phyloP scores from a whole-genome alignment of 2,329 filamentous ascomycete species.

The Ophiostoma ulmi region DNA sequence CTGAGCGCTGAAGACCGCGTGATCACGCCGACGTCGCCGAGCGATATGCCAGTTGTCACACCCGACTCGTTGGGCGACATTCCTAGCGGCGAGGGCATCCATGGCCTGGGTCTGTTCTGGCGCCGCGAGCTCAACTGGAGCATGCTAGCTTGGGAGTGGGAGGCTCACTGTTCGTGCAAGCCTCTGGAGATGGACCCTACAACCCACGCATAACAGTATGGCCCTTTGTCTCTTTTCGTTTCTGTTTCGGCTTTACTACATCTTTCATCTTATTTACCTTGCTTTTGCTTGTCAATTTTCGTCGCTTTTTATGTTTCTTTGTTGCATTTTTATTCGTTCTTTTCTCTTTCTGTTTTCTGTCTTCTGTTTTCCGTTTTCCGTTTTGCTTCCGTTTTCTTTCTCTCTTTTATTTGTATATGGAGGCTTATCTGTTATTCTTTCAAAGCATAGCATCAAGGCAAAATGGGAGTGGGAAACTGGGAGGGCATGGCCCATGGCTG shows the following conservation, averaged over 20 bases:
- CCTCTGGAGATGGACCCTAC: constrained; percentile 28
- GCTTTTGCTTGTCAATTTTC: neutral
- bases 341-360: neutral
- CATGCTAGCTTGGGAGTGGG: constrained; percentile 74
- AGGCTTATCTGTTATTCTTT: constrained; percentile 5
- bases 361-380: neutral
- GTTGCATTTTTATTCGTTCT: neutral
- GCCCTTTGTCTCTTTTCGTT: neutral
- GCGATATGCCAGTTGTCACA: neutral
- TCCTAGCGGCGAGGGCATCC: constrained; percentile 32
- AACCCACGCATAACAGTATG: constrained; percentile 26
- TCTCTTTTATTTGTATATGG: neutral
- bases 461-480: neutral
- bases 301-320: neutral
- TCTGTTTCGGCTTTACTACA: neutral
- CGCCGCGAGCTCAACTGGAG: constrained; percentile 81
- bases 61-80: neutral
- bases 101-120: constrained; percentile 64
- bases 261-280: neutral
- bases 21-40: neutral
- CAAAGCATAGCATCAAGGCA: neutral
- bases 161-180: constrained; percentile 41
- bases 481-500: neutral
- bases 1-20: constrained; percentile 70
- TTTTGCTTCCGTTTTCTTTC: neutral